Base-by-base conservation (phyloP, 2,329 filamentous ascomycete species). In the Chalaropsis ovoidea region DNA sequence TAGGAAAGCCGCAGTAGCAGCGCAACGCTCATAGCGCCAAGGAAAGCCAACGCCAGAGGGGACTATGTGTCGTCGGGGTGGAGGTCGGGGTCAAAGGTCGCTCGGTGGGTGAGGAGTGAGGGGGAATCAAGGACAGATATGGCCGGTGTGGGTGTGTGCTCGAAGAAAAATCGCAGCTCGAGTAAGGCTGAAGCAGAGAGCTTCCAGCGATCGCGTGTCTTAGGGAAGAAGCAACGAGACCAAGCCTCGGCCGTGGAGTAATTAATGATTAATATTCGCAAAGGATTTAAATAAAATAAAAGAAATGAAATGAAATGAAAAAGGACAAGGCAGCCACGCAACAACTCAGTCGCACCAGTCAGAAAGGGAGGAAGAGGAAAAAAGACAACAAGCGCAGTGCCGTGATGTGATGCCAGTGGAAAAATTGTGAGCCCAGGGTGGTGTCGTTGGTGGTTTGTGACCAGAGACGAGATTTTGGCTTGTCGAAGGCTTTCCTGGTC, bases 11-110 rank as follows among this genome's bases (percentile, higher is more conserved):
- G 54, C 63, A 65, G 22, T 56, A 65, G 52, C 63, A 65, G 63
- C 63, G 43, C 63, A 65, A 56, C 63, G 63, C 63, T 65, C 63
- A 65, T 65, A 65, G 63, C 63, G 63, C 54, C 56, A 24, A 42
- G 47, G 22, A 17, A 27, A 65, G 43, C 54, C 56, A 49, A 54
- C 47, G 54, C 42, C 43, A 19, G 41, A 31, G 42, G 17, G 43
- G 43, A 41, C 61, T 62, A 22, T 2, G n/a, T 3, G 35, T 39
- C 35, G 35, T 39, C 35, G 41, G 35, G 8, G 19, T 24, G 19
- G 31, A 62, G 22, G 4, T 52, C 47, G 47, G 24, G 10, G 22
- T 5, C 47, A 3, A 27, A 52, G 15, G 47, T 27, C 47, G 47
- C 22, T 52, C 24, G 15, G 8, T 7, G 24, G 13, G 11, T 24